Evolutionary conservation across 2,329 filamentous ascomycete species (phyloP).

Genomic region (Aspergillaceae sp.): DNA sequence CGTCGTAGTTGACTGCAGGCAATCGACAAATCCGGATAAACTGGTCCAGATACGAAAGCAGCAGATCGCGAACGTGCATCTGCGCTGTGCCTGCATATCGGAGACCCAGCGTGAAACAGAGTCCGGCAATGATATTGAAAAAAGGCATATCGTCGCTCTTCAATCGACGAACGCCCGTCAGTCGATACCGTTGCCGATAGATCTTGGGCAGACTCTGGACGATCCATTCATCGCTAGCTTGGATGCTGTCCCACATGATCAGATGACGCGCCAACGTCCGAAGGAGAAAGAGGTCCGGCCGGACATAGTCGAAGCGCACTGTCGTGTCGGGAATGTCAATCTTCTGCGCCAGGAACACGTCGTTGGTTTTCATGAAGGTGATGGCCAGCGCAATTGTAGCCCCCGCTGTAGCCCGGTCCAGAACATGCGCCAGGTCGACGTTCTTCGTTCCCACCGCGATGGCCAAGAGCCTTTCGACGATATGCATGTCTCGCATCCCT

Average conservation of each 20-base stretch:
- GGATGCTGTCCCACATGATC: slow-evolving; percentile 84
- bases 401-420: slow-evolving; percentile 89
- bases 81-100: slow-evolving; percentile 68
- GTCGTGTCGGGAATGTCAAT: slow-evolving; percentile 86
- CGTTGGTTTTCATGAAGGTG: slow-evolving; percentile 95
- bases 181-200: slow-evolving; percentile 55
- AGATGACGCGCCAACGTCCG: slow-evolving; percentile 82
- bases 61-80: slow-evolving; percentile 63
- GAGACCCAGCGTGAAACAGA: slow-evolving; percentile 71
- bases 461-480: slow-evolving; percentile 78
- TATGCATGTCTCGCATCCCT: slow-evolving; percentile 85
- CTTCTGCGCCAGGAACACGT: slow-evolving; percentile 76
- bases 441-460: slow-evolving; percentile 84
- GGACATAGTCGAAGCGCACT: slow-evolving; percentile 89
- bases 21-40: slow-evolving; percentile 70
- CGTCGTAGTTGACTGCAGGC: slow-evolving; percentile 62
- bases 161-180: slow-evolving; percentile 54
- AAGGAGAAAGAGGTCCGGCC: slow-evolving; percentile 84
- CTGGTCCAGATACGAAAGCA: slow-evolving; percentile 77
- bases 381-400: slow-evolving; percentile 82
- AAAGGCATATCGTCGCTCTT: slow-evolving; percentile 81
- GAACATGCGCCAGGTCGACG: slow-evolving; percentile 81
- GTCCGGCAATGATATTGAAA: slow-evolving; percentile 81
- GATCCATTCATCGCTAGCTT: slow-evolving; percentile 67
- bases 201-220: slow-evolving; percentile 60